Base-by-base conservation (phyloP, 148 eudicot species). In the Talinum fruticosum region DNA sequence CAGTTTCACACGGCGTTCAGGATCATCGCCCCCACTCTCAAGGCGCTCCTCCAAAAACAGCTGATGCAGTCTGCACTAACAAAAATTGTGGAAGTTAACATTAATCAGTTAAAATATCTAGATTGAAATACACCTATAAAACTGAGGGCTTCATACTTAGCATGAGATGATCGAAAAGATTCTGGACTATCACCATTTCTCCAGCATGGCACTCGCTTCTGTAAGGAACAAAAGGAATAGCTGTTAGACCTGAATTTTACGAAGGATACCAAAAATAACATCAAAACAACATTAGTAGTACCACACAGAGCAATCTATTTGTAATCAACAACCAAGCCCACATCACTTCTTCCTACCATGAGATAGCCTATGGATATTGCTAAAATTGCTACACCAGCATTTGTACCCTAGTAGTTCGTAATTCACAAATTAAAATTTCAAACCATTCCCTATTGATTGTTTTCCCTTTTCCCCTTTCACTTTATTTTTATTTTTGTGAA, bases 201-300 rank as follows among this genome's bases (percentile, higher is more conserved):
- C 97, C 89, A 87, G 64, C 85, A 95, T 66, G 89, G 57, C 72
- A 92, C 99, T 86, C 90, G 89, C 84, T 88, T 93, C 99, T 96
- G 92, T 29, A 21, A 62, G 67, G 24, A 68, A 73, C 37, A 66
- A 57, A 64, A 75, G 73, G 37, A 47, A 47, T n/a, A 23, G 70
- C 53, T 73, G 21, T 68, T 76, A 78, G 34, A 32, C 37, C 75
- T 44, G 2, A 36, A 64, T 36, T 24, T 13, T 26, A 21, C 29
- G 35, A 49, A 35, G 37, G 0, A 78, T 29, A 44, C 16, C 26
- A 7, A 36, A 61, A 21, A 67, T 69, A 23, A n/a, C 72, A 68
- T 75, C 53, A 44, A 71, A 69, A 14, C 28, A 41, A 41, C 44
- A 38, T 4, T 10, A 41, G 47, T 41, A 41, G 47, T 41, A 41